Percentiles rank a stretch among this genome's conserved stretches.
phyloP scores from a whole-genome alignment of 2,329 filamentous ascomycete species.

The Pestalotiopsis sp. region DNA sequence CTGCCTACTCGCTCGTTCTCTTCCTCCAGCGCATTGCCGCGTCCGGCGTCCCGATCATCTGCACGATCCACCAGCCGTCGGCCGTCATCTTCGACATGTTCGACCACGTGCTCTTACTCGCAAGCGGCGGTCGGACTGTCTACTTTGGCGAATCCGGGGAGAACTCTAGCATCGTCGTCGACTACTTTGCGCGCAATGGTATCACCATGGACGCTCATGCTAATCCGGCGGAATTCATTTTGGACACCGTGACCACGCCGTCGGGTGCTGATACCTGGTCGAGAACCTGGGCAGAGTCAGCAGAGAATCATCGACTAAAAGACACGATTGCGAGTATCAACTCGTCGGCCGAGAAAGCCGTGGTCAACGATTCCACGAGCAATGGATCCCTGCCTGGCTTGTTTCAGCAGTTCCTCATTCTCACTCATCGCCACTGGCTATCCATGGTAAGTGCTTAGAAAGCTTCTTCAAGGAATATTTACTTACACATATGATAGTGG shows the following conservation, averaged over 20 bases:
- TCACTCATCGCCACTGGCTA: not conserved
- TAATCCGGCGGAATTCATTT: constrained; percentile 79
- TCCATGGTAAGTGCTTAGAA: not conserved
- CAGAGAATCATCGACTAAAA: not conserved
- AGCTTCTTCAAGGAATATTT: not conserved
- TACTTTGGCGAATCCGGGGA: constrained; percentile 62
- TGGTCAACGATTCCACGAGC: not conserved
- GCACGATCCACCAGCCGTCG: constrained; percentile 47
- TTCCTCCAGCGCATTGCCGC: constrained; percentile 65
- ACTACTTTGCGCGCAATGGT: constrained; percentile 63
- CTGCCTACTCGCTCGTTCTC: constrained; percentile 71
- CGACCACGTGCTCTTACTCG: constrained; percentile 56
- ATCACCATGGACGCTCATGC: constrained; percentile 51
- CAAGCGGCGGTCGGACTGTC: constrained; percentile 55
- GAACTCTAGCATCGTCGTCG: constrained; percentile 47
- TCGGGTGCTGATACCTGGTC: not conserved
- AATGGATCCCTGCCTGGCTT: not conserved
- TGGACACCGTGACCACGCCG: constrained; percentile 75
- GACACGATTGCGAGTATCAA: not conserved
- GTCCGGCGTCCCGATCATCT: constrained; percentile 42
- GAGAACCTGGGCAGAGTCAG: not conserved
- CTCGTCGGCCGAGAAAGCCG: not conserved
- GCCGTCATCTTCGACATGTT: constrained; percentile 44
- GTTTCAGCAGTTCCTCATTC: not conserved
- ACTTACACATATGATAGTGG: not conserved